Conservation (phyloP, 805 yeast species). For the Myxozyma neotropica region DNA sequence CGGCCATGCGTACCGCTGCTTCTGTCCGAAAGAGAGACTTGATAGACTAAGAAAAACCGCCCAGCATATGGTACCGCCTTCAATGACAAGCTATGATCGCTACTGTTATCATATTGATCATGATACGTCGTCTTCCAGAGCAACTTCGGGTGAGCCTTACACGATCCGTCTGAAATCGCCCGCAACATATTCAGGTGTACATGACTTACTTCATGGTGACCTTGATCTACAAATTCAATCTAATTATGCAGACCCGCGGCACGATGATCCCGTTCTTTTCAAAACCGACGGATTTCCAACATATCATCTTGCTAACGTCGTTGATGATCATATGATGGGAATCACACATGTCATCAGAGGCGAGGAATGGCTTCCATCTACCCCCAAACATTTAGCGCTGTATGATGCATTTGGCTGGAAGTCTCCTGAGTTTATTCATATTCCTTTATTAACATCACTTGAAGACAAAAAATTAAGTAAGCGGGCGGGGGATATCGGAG, state of each 20-base stretch:
- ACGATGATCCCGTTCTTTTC: constrained; percentile 84
- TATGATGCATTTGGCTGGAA: constrained; percentile 85
- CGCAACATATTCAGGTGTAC: constrained; percentile 61
- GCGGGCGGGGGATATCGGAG: constrained; percentile 79
- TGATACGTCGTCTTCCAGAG: constrained; percentile 39
- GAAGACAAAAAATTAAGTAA: constrained; percentile 70
- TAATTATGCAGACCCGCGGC: constrained; percentile 69
- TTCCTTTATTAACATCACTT: constrained; percentile 71
- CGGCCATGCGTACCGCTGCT: constrained; percentile 84
- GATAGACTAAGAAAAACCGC: constrained; percentile 72
- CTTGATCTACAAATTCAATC: constrained; percentile 78
- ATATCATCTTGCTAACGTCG: constrained; percentile 92
- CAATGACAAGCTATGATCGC: constrained; percentile 89
- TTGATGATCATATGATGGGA: constrained; percentile 91
- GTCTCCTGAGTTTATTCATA: constrained; percentile 81
- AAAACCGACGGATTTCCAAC: constrained; percentile 97
- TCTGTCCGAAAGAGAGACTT: constrained; percentile 79
- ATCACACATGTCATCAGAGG: constrained; percentile 95
- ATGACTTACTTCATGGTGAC: constrained; percentile 77
- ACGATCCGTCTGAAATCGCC: constrained; percentile 83
- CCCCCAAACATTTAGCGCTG: constrained; percentile 89
- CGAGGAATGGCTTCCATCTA: constrained; percentile 96
- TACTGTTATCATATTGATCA: constrained; percentile 57
- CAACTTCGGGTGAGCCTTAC: constrained; percentile 44
- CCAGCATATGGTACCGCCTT: constrained; percentile 74